A percentile compares a stretch with the other conserved stretches of the same genome.
Evolutionary conservation across 2,329 filamentous ascomycete genomes (phyloP).

Genomic region (Exophiala dermatitidis): DNA sequence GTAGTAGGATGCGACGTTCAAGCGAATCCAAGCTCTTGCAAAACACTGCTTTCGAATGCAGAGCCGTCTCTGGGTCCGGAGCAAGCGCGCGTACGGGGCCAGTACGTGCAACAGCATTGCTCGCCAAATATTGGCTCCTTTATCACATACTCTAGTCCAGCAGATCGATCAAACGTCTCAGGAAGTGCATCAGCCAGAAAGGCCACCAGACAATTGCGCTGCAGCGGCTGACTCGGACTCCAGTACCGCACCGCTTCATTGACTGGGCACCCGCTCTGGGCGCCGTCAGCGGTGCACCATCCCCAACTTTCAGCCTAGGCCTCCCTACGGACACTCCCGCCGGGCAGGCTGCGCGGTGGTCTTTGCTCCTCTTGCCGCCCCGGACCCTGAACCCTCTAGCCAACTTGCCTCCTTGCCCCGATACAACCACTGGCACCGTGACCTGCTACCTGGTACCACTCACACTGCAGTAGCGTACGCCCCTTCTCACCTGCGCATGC

Average conservation of each 20-base stretch:
- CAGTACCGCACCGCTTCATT: no score
- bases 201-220: neutral
- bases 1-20: no score
- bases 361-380: neutral
- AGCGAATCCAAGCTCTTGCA: neutral
- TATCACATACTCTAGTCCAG: conserved; percentile 7
- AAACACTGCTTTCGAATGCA: neutral
- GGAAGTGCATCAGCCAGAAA: conserved; percentile 12
- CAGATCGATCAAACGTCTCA: conserved; percentile 12
- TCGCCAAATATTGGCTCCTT: conserved; percentile 4
- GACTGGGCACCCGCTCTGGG: neutral
- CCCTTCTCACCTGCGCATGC: neutral
- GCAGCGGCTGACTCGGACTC: no score
- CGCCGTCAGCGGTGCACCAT: neutral
- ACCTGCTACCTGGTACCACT: neutral
- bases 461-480: neutral
- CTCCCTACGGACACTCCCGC: conserved; percentile 10
- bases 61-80: no score
- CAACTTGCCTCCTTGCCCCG: neutral
- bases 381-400: conserved; percentile 13
- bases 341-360: neutral
- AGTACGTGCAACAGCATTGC: neutral
- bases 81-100: no score
- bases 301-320: neutral
- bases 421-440: neutral